phyloP scores from a whole-genome alignment of 2,329 filamentous ascomycete genomes.

The Hypoxylon sp. region DNA sequence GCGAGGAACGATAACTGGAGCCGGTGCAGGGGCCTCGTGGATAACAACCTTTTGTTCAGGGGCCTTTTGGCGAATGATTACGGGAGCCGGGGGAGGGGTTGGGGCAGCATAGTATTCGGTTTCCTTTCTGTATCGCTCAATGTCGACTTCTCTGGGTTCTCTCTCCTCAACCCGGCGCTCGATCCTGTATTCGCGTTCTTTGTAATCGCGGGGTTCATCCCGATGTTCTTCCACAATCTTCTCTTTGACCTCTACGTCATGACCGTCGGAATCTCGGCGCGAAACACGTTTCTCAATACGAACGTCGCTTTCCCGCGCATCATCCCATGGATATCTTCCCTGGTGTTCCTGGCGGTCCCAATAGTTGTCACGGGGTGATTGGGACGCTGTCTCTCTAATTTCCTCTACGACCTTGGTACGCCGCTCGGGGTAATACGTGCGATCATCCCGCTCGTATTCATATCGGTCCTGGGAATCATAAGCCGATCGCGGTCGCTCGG shows the following conservation, averaged over 20 bases:
- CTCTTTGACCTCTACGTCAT: slow-evolving; percentile 67
- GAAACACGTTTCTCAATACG: slow-evolving; percentile 58
- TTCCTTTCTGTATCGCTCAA: slow-evolving; percentile 71
- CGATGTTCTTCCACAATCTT: slow-evolving; percentile 59
- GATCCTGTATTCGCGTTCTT: slow-evolving; percentile 48
- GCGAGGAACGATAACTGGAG: slow-evolving; percentile 63
- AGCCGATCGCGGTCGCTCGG: slow-evolving; percentile 65
- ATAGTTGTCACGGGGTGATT: slow-evolving; percentile 55
- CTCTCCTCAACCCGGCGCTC: slow-evolving; percentile 48
- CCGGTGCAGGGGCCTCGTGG: slow-evolving; percentile 65
- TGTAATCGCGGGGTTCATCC: slow-evolving; percentile 46
- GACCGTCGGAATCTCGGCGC: slow-evolving; percentile 58
- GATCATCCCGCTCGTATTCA: slow-evolving; percentile 50
- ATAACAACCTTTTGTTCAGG: slow-evolving; percentile 71
- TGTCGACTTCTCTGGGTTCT: slow-evolving; percentile 54
- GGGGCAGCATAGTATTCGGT: slow-evolving; percentile 70
- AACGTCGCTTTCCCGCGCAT: slow-evolving; percentile 56
- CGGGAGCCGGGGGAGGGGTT: slow-evolving; percentile 61
- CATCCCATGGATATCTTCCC: slow-evolving; percentile 51
- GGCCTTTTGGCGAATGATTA: slow-evolving; percentile 67
- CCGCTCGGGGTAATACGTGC: slow-evolving; percentile 44
- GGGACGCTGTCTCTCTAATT: slow-evolving; percentile 50
- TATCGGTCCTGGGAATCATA: slow-evolving; percentile 55
- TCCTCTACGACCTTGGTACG: slow-evolving; percentile 57
- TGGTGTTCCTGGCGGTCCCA: slow-evolving; percentile 60